Evolutionary conservation across 176 grass and related monocot species (phyloP), one percentile per base, ranked within the genome.

Genomic region (Aegilops bicornis): DNA sequence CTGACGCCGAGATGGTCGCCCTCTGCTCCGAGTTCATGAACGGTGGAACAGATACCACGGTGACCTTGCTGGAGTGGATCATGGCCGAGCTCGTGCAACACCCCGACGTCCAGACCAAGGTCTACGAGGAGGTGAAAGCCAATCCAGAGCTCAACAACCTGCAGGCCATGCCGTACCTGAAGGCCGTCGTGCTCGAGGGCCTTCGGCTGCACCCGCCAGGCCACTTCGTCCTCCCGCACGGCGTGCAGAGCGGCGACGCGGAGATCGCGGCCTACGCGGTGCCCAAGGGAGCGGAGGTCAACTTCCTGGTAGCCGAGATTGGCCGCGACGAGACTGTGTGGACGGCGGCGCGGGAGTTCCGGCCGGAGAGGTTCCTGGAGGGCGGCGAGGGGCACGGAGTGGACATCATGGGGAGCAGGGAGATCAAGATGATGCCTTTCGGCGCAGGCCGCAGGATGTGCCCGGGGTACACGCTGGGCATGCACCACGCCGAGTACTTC

Each of bases 361-460:
- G 60, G 4, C 92, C 92, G 13, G 90, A 95, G 63, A 67, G 92
- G 75, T 94, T 94, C 73, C 1, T 92, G 64, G 81, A 86, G 25
- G 89, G 81, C 11, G 89, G 84, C 2, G 81, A 88, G 73, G 85
- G 76, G 3, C 25, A 65, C 63, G 63, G 9, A 24, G 84, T 91
- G 71, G 87, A 91, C 63, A 22, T 94, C 8, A 91, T 69, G 0
- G 88, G 81, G 6, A 92, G 82, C 27, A 76, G 73, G 79, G 85
- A 90, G 83, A 92, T 92, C 37, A 92, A 88, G 82, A 95, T 95
- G 93, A 95, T 92, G 82, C 88, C 93, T 2, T 95, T 95, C 19
- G 90, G 63, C 11, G 63, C 63, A 27, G 63, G 63, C 2, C 63
- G 63, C 63, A 65, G 63, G 63, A 65, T 65, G 78, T 95, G 93